Evolutionary conservation across 805 yeast genomes (phyloP).

Genomic region (Spathaspora passalidarum): DNA sequence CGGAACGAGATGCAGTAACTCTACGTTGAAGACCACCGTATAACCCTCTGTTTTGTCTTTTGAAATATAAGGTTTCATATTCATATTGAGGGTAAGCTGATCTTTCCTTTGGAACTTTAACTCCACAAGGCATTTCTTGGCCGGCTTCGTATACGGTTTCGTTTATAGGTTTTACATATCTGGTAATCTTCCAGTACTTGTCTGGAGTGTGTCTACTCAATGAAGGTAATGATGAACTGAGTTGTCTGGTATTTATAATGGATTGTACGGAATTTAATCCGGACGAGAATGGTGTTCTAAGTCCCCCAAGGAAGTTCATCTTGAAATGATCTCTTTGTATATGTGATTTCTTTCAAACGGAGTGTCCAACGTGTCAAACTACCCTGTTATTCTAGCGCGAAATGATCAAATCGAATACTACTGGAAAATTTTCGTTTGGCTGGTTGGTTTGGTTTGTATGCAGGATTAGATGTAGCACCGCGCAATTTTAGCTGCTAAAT

Average conservation of each 20-base stretch:
- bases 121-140: conserved; percentile 26
- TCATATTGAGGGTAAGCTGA: conserved; percentile 27
- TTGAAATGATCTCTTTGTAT: background rate
- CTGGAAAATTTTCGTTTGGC: background rate
- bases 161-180: conserved; percentile 37
- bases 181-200: conserved; percentile 39
- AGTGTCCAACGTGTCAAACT: background rate
- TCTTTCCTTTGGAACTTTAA: conserved; percentile 20
- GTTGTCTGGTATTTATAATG: conserved; percentile 2
- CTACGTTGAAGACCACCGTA: conserved; percentile 85
- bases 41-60: conserved; percentile 82
- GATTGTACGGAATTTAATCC: background rate
- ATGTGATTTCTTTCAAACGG: background rate
- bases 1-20: conserved; percentile 76
- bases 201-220: conserved; percentile 16
- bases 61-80: conserved; percentile 72
- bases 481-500: background rate
- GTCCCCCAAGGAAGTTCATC: conserved; percentile 1
- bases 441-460: background rate
- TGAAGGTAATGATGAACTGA: conserved; percentile 5
- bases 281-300: background rate
- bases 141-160: conserved; percentile 34
- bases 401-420: background rate
- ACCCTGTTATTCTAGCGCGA: background rate
- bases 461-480: background rate